Base-by-base conservation (phyloP, 2,329 filamentous ascomycete genomes). In the Cercospora janseana region DNA sequence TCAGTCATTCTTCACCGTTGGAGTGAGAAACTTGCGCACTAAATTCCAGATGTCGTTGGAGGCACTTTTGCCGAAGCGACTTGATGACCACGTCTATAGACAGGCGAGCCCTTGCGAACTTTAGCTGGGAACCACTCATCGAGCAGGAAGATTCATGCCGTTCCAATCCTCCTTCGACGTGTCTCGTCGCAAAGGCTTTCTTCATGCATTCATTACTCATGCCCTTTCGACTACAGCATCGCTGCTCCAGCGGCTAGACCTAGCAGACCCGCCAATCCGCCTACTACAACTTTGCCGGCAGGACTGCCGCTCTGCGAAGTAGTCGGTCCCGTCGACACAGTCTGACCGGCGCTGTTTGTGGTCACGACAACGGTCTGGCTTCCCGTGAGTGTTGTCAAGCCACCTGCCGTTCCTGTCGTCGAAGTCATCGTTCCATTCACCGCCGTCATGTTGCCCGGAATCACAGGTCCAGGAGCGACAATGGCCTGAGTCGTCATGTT, bases 191-290 rank as follows among this genome's bases (percentile, higher is more conserved):
- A 38, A 15, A n/a, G 8, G 2, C n/a, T 40, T 5, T 12, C 12
- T 13, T 13, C 2, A 3, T 10, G 13, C 4, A n/a, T 10, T 8
- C 1, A 15, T n/a, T 4, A n/a, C n/a, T n/a, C 20, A 26, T 40
- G 20, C 21, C n/a, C 23, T 40, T 26, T 18, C 28, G 16, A 13
- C 27, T 6, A 47, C 37, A 52, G 38, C 18, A 52, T 34, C n/a
- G 43, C 23, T 21, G 47, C 42, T 6, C 49, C 49, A 38, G 43
- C 43, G 15, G 43, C 44, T 4, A 52, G 15, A 6, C 49, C 44
- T 16, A 52, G 23, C 18, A 43, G 20, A 27, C 49, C 49, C 12
- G 37, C 49, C 10, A 41, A 15, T 12, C 43, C 49, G 18, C 49
- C 31, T 16, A 23, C 49, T 12, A 28, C 35, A 6, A 47, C 38